Base-by-base conservation (phyloP, 345 rosid genomes). In the Carallia pectinifolia region DNA sequence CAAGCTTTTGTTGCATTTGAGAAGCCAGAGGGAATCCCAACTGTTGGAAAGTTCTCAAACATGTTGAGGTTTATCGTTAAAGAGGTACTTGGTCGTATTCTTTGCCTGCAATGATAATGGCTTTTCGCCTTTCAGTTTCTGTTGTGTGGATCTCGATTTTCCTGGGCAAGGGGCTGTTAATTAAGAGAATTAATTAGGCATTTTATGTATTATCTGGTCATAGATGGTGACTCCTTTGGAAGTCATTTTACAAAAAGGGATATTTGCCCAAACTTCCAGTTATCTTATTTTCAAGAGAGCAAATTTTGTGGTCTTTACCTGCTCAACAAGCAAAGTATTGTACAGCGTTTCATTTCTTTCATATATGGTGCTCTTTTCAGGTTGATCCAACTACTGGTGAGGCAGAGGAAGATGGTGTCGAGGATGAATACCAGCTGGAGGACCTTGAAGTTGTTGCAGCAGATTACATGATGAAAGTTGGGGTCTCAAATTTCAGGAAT, bases 351-450 rank as follows among this genome's bases (percentile, higher is more conserved):
- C 39, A 48, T 68, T 31, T 39, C 16, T 34, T 27, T 44, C 37
- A 55, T 23, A 30, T 75, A 61, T 64, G 23, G 29, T 65, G 58
- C 17, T 72, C 50, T 64, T 27, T 53, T 66, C 81, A 94, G 98
- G 99, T 95, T 79, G 97, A 95, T 81, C 89, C 89, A 61, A 76
- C 84, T 70, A 92, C 94, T 34, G 97, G 97, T 34, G 99, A 92
- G 67, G 84, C 90, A 13, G 98, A 92, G 68, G 99, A 92, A 7
- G 99, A 95, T 78, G 99, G 97, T 8, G 94, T 92, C 19, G 99
- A 95, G 60, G 99, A 95, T 81, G 97, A 95, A 71, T 95, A 95
- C 82, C 99, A 90, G 81, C 83, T 95, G 61, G 99, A 95, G 86
- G 99, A 95, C 23, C 83, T 95, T 56, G 99, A 95, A 85, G 90